Evolutionary conservation across 1,139 yeast species (phyloP).

Genomic region (Schizosaccharomyces versatilis): DNA sequence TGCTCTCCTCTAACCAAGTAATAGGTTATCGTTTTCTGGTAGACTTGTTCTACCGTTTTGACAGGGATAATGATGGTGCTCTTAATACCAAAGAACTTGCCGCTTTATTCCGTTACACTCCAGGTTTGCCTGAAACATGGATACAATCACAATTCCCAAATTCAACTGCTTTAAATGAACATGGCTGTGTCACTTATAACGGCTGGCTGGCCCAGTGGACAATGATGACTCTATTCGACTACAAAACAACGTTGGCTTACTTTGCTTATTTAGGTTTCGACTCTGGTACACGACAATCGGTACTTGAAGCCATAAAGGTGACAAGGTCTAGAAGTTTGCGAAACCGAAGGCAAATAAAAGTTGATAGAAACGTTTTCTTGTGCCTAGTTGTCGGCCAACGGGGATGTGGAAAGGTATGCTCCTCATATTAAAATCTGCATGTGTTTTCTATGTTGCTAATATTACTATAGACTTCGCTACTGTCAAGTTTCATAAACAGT

Average conservation of each 20-base stretch:
- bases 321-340: conserved; percentile 32
- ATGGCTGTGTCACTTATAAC: conserved; percentile 72
- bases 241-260: conserved; percentile 65
- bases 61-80: conserved; percentile 90
- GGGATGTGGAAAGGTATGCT: conserved; percentile 39
- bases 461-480: conserved; percentile 37
- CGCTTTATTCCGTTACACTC: conserved; percentile 61
- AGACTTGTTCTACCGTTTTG: conserved; percentile 66
- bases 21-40: conserved; percentile 82
- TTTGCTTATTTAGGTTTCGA: conserved; percentile 79
- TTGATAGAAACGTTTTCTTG: conserved; percentile 74
- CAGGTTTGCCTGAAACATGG: conserved; percentile 82
- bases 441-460: neutral
- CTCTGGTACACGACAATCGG: conserved; percentile 15
- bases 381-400: conserved; percentile 74
- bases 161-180: conserved; percentile 71
- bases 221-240: conserved; percentile 73
- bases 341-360: conserved; percentile 23
- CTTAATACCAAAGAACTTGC: conserved; percentile 48
- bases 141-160: conserved; percentile 62
- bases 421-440: neutral
- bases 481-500: conserved; percentile 43
- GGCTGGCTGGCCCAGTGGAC: conserved; percentile 99
- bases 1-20: neutral
- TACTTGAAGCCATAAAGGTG: conserved; percentile 45